Base-by-base conservation (phyloP, 2,329 filamentous ascomycete species). In the Colletotrichum sp. region DNA sequence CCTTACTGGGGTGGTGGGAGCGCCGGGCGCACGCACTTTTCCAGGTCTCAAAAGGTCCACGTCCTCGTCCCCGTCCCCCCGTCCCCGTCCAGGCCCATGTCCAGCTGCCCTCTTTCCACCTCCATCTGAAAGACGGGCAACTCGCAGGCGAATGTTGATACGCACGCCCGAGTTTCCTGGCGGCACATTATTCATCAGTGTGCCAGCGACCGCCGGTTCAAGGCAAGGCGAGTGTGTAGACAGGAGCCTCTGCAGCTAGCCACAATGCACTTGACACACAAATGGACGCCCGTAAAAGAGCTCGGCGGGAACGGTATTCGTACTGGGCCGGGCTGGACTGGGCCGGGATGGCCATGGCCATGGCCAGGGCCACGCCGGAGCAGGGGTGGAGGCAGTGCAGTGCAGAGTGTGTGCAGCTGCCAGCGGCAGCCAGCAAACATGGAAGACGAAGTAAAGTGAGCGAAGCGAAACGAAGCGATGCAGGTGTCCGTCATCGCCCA, bases 351-450 rank as follows among this genome's bases (percentile, higher is more conserved):
- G 39, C 39, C 39, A 44, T 39, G 39, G 39, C 16, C 36, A 44
- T 39, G 62, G 60, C 34, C 63, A 24, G 21, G 60, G 30, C 39
- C 28, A 71, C 39, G 21, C 65, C 32, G 68, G 69, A 66, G 64
- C 70, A 72, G 64, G 70, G 70, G 64, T 72, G 64, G 36, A 65
- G 64, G 64, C 64, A 39, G 70, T 72, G 70, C 70, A 72, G 62
- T 28, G 30, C 28, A 34, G 66, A 30, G 55, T 57, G n/a, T 26
- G 69, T 28, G 52, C 64, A 68, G 39, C 28, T 30, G 24, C 28
- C 57, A 62, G 57, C 36, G 36, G 16, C 57, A 34, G 57, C 34
- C 34, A 36, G 13, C 34, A 36, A 36, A 36, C 34, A 36, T 34
- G 12, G 32, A 9, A 39, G 36, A 39, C 36, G 36, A 24, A 59